Percentiles rank a stretch among this genome's conserved stretches.
These are phyloP conservation scores for Sporothrix brasiliensis DNA, from an alignment of 2,329 filamentous ascomycete species.

Conservation along the genomic window DNA sequence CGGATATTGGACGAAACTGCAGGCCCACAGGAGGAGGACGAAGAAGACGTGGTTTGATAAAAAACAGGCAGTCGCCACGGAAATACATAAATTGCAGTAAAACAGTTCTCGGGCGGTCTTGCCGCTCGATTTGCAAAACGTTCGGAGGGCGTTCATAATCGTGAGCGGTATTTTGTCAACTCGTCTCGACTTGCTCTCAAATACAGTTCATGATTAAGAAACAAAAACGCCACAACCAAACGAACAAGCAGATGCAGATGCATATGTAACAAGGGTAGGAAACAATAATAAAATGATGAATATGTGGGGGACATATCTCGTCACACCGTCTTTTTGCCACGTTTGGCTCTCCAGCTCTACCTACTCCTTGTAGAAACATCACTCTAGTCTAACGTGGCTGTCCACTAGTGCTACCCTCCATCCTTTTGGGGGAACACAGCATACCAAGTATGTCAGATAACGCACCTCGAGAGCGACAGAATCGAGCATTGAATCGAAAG, in stretches of 20 bases:
- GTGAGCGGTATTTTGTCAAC: neutral
- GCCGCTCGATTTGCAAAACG: constrained; percentile 1
- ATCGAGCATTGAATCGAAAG: neutral
- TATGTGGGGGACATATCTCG: neutral
- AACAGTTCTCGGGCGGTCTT: neutral
- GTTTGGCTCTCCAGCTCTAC: neutral
- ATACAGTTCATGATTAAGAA: neutral
- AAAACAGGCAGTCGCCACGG: neutral
- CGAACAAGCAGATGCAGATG: neutral
- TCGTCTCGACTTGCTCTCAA: neutral
- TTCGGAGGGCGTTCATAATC: too few species aligned
- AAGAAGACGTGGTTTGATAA: neutral
- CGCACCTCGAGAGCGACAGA: neutral
- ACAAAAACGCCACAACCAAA: neutral
- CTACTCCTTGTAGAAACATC: neutral
- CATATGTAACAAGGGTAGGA: neutral
- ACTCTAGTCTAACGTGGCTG: neutral
- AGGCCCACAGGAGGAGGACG: neutral
- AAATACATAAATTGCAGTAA: neutral
- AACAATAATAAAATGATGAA: neutral
- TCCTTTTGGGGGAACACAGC: neutral
- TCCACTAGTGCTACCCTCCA: neutral
- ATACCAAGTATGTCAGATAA: constrained; percentile 5
- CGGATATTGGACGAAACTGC: constrained; percentile 1
- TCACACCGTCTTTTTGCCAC: constrained; percentile 15